These are phyloP conservation scores for Phaeosphaeria sp. DNA, from an alignment of 2,329 filamentous ascomycete genomes.

Conservation along the genomic window DNA sequence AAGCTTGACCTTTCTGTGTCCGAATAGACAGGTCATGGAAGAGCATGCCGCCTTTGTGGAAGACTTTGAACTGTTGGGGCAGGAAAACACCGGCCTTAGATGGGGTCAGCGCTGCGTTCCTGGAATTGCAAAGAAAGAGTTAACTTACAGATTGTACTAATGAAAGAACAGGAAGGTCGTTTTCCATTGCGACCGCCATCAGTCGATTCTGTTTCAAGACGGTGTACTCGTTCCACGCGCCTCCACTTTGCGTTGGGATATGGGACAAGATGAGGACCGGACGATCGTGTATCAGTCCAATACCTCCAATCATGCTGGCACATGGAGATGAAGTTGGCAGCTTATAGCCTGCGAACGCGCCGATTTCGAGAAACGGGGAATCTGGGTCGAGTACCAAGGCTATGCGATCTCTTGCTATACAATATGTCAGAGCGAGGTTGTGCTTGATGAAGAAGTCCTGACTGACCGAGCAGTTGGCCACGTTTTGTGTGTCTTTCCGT, in stretches of 20 bases:
- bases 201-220: slow-evolving; percentile 49
- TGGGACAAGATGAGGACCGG: slow-evolving; percentile 50
- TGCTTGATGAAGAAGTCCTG: not conserved
- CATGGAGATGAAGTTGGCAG: slow-evolving; percentile 39
- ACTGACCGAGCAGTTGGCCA: slow-evolving; percentile 31
- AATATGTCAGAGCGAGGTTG: not conserved
- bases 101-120: not conserved
- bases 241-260: slow-evolving; percentile 52
- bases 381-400: slow-evolving; percentile 47
- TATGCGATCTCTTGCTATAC: slow-evolving; percentile 49
- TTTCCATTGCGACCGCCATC: slow-evolving; percentile 49
- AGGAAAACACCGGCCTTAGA: slow-evolving; percentile 51
- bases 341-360: slow-evolving; percentile 46
- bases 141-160: slow-evolving; percentile 46
- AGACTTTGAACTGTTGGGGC: slow-evolving; percentile 55
- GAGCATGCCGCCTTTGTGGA: slow-evolving; percentile 52
- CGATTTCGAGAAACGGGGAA: slow-evolving; percentile 51
- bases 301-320: slow-evolving; percentile 49
- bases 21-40: slow-evolving; percentile 45
- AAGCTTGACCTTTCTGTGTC: slow-evolving; percentile 46
- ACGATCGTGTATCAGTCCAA: slow-evolving; percentile 44
- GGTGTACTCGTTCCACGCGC: slow-evolving; percentile 51
- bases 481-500: slow-evolving; percentile 34
- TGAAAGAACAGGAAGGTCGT: slow-evolving; percentile 50
- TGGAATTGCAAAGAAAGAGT: not conserved